Evolutionary conservation across 1,139 yeast genomes (phyloP), one percentile per base, ranked within the genome.

Genomic region (Blastobotrys indianensis): DNA sequence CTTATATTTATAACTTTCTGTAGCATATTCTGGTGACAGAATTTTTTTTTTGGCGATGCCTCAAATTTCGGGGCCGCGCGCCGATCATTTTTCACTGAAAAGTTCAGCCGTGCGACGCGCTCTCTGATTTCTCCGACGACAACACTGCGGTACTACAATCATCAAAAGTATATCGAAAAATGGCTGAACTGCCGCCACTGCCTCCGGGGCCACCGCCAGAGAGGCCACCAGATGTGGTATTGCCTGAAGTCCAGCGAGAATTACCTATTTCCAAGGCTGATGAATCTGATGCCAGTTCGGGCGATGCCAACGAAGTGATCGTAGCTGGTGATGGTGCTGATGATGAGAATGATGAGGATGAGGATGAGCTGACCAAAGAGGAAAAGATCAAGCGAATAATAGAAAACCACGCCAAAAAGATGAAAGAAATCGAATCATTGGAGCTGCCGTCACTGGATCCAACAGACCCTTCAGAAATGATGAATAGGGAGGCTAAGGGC

Each of bases 331-430:
- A 5, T 10, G 25, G 12, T 3, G 13, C 13, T 9, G 35, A 39
- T 11, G 28, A 15, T 15, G 41, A 33, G 31, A 32, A 20, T n/a
- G 42, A 38, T 2, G 44, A 36, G 16, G 13, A 20, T 6, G 57
- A 56, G 17, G 64, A 60, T 44, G 64, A 10, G 57, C 51, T 2
- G 46, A 50, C 2, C 25, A 41, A 9, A 34, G 32, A 2, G 39
- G 38, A 25, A 10, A 36, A 15, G 41, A 51, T 12, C 25, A 39
- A 4, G 37, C 35, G 8, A 28, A 31, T 32, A 8, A 33, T 23
- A 41, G 47, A 20, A 31, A 40, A 23, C 30, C 8, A 10, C 41
- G 33, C 15, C 15, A 16, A 12, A 13, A 29, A 11, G 33, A 29
- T 6, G 34, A 36, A 17, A n/a, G 25, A 29, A 44, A 38, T 9